phyloP scores from a whole-genome alignment of 495 filamentous ascomycete genomes.

The Tetracladium marchalianum region DNA sequence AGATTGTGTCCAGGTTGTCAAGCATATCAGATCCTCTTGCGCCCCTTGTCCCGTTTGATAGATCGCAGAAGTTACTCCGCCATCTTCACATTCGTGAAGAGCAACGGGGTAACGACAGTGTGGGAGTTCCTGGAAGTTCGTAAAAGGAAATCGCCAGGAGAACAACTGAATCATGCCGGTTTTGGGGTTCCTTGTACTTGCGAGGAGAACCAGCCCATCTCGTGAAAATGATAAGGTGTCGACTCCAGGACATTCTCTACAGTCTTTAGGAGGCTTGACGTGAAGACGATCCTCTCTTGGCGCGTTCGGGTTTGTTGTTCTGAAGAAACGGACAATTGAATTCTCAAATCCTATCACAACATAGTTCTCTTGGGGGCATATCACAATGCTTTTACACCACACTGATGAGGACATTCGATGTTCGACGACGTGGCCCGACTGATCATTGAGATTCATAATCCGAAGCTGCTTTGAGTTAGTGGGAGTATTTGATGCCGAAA shows the following conservation, averaged over 20 bases:
- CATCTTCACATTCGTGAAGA: constrained; percentile 28
- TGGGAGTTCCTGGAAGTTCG: constrained; percentile 22
- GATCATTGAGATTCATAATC: constrained; percentile 23
- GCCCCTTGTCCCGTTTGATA: constrained; percentile 18
- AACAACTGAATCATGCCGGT: constrained; percentile 25
- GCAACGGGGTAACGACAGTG: constrained; percentile 25
- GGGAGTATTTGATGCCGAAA: neutral
- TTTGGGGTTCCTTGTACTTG: constrained; percentile 21
- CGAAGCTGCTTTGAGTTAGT: constrained; percentile 17
- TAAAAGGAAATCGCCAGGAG: constrained; percentile 25
- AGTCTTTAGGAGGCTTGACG: constrained; percentile 18
- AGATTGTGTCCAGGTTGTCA: constrained; percentile 30
- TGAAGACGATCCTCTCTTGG: constrained; percentile 28
- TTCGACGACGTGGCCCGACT: constrained; percentile 17
- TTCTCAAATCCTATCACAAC: constrained; percentile 28
- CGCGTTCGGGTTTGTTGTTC: constrained; percentile 19
- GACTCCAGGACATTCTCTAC: constrained; percentile 22
- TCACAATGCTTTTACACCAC: constrained; percentile 27
- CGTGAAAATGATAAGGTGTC: constrained; percentile 28
- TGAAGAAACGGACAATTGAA: constrained; percentile 26
- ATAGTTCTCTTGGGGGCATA: constrained; percentile 24
- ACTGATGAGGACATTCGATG: constrained; percentile 27
- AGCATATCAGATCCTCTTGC: constrained; percentile 24
- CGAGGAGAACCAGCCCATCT: constrained; percentile 26
- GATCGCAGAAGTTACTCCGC: constrained; percentile 23